Conservation (phyloP, 257 asterid species). For the Mentha longifolia region DNA sequence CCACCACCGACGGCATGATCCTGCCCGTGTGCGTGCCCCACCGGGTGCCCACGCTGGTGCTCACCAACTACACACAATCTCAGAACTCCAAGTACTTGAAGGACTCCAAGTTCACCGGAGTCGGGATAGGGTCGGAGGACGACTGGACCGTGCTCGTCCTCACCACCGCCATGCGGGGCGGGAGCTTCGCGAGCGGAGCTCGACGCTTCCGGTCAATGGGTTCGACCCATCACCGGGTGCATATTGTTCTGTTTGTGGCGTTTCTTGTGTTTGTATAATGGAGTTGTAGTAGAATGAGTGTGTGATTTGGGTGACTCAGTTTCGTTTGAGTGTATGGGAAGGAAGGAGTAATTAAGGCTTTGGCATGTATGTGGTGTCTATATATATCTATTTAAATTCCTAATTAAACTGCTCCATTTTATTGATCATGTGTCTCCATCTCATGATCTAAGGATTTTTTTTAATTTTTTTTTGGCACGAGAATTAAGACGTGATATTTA, state of each 20-base stretch:
- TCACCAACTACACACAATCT: slow-evolving; percentile 74
- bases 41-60: slow-evolving; percentile 68
- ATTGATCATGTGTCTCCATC: too few relatives aligned
- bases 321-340: too few relatives aligned
- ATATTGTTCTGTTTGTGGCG: neutral
- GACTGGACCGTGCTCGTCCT: slow-evolving; percentile 82
- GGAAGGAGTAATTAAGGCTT: too few relatives aligned
- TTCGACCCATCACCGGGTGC: neutral
- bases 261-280: slow-evolving; percentile 24
- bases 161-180: slow-evolving; percentile 60
- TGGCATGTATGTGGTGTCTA: too few relatives aligned
- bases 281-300: too few relatives aligned
- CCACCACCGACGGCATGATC: slow-evolving; percentile 62
- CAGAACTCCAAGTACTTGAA: slow-evolving; percentile 52
- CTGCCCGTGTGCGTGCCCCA: slow-evolving; percentile 77
- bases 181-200: slow-evolving; percentile 54
- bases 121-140: slow-evolving; percentile 65
- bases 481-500: too few relatives aligned
- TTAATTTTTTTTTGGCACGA: too few relatives aligned
- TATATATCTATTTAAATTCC: too few relatives aligned
- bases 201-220: neutral
- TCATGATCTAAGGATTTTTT: too few relatives aligned
- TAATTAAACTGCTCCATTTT: too few relatives aligned
- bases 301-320: too few relatives aligned
- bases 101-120: slow-evolving; percentile 59